Base-by-base conservation (phyloP, 2,329 filamentous ascomycete genomes). In the Hymenoscyphus fructigenus region DNA sequence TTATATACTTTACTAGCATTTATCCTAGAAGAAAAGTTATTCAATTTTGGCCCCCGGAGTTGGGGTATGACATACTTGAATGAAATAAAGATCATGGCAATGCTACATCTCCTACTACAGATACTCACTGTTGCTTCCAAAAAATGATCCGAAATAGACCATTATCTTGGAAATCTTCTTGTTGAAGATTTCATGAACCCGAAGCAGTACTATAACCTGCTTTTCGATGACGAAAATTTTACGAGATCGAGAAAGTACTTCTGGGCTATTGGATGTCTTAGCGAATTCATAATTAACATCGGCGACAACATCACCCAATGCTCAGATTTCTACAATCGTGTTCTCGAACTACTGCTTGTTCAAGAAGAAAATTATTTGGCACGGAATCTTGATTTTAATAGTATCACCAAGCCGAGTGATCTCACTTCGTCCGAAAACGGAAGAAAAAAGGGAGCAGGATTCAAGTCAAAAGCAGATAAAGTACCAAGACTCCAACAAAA, bases 151-250 rank as follows among this genome's bases (percentile, higher is more conserved):
- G 12, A 56, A 15, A 5, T 56, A 9, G 50, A 56, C 50, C 4
- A 56, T 2, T 15, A 56, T 29, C 23, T 29, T 3, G 14, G 23
- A 17, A 15, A 15, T 17, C n/a, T 56, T 2, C 14, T 56, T 2
- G n/a, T 28, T 28, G 23, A 58, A 58, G 56, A 34, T 34, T 36
- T 58, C 29, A 36, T 63, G 44, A 26, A 44, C n/a, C 41, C 62
- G 3, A 60, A 60, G 26, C 20, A 56, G 23, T 23, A 65, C 20
- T 20, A 23, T 15, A 56, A 44, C 6, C n/a, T 65, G 2, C 44
- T 65, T 9, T 26, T 59, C 15, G 63, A 65, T n/a, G 63, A 65
- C n/a, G 60, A 59, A 28, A 59, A 34, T 7, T 59, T 65, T 20
- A 34, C 63, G 4, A 20, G 59, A 23, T 65, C 63, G 5, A 17